Base-by-base conservation (phyloP, 2,329 filamentous ascomycete species). In the Verticillium nubilum region DNA sequence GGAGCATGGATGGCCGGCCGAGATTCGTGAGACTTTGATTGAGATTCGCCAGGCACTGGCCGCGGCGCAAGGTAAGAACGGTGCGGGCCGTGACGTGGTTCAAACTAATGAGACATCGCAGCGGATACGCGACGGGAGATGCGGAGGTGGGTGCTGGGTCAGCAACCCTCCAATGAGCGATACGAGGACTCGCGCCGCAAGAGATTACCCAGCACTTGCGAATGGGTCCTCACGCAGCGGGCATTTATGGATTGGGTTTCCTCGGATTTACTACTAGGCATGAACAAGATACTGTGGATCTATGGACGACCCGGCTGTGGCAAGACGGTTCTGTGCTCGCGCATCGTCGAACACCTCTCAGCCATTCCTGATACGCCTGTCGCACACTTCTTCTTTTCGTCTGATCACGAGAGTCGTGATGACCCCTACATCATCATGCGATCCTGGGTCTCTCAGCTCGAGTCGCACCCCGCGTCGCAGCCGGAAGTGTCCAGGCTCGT, bases 361-460 rank as follows among this genome's bases (percentile, higher is more conserved):
- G 10, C 53, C 0, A 52, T 13, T 0, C 29, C 57, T 0, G 6
- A 58, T 0, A 54, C 42, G 0, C 63, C 64, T 0, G 47, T 71
- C 0, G 66, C 65, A 0, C 63, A 72, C 47, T 75, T 71, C 61
- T 76, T 75, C 50, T 67, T 72, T 12, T 72, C 71, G 0, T 68
- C 69, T 0, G 65, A 69, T 1, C 47, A 58, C 29, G 63, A 66
- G n/a, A 68, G 64, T 27, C 66, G 64, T 9, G 56, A 62, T 0
- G 64, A 71, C 23, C 67, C 68, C 2, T 74, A 62, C 5, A 4
- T 58, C 2, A 66, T 67, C 0, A n/a, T 72, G 2, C 58, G 70
- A 12, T 70, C 67, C 0, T 76, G 70, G 74, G 60, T 73, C 0
- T 59, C 63, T 0, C 66, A 73, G 50, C 33, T 70, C 10, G 56